These are phyloP conservation scores for Blastomyces emzantsi DNA, from an alignment of 2,329 filamentous ascomycete genomes.

Conservation along the genomic window DNA sequence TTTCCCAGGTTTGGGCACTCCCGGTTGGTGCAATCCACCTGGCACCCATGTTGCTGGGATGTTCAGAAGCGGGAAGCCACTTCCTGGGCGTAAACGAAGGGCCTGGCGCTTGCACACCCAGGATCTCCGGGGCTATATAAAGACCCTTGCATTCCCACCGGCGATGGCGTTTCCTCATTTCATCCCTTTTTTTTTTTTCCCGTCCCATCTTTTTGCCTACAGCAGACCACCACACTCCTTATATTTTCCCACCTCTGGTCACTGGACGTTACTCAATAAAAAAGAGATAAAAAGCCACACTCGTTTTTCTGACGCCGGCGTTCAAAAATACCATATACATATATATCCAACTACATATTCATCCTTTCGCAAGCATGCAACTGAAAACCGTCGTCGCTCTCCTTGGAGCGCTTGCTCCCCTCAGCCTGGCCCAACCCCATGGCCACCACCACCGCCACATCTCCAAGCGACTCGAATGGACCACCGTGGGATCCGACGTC, in stretches of 20 bases:
- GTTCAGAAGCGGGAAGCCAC: neutral
- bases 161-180: neutral
- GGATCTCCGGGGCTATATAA: neutral
- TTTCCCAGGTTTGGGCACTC: neutral
- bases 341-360: neutral
- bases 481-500: conserved; percentile 17
- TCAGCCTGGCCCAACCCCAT: conserved; percentile 30
- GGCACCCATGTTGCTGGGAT: neutral
- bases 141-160: neutral
- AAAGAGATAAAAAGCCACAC: neutral
- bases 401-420: conserved; percentile 30
- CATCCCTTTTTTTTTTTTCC: neutral
- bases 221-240: neutral
- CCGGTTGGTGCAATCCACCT: neutral
- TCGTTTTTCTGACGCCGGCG: neutral
- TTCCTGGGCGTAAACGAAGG: neutral
- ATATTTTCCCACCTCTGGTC: neutral
- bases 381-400: conserved; percentile 32
- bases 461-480: conserved; percentile 20
- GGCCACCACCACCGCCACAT: conserved; percentile 13
- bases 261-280: neutral
- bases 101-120: neutral
- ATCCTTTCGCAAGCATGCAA: conserved; percentile 25
- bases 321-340: neutral
- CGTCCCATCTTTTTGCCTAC: neutral